phyloP scores from a whole-genome alignment of 768 basidiomycete genomes.

The Rhodosporidiobolus odoratus region DNA sequence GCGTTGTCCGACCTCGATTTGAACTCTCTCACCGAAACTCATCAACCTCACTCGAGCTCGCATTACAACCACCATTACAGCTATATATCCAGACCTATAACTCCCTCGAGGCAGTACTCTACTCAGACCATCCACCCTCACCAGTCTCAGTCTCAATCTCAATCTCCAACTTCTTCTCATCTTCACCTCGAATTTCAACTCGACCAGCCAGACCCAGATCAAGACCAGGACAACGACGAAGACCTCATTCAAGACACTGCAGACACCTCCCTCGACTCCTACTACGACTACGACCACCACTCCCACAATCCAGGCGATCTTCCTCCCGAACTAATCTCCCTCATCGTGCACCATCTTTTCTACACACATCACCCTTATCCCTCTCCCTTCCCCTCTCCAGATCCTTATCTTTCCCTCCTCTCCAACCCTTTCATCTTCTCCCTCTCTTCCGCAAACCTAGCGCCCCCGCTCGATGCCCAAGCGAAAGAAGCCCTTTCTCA shows the following conservation, averaged over 20 bases:
- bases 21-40: not conserved
- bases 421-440: conserved; percentile 7
- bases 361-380: conserved; percentile 17
- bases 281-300: not conserved
- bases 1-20: not conserved
- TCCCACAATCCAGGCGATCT: conserved; percentile 26
- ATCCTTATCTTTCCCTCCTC: conserved; percentile 34
- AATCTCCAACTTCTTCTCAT: too few relatives aligned
- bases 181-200: too few relatives aligned
- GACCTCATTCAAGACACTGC: too few relatives aligned
- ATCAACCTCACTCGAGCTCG: not conserved
- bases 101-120: too few relatives aligned
- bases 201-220: too few relatives aligned
- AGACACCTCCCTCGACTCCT: not conserved
- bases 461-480: conserved; percentile 15
- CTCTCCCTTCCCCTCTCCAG: conserved; percentile 21
- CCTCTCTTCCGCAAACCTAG: conserved; percentile 7
- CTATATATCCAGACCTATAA: too few relatives aligned
- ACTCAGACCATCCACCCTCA: not conserved
- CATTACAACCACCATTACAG: not conserved
- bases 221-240: too few relatives aligned
- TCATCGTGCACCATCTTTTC: conserved; percentile 35
- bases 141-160: not conserved
- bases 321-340: conserved; percentile 38
- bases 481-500: conserved; percentile 22